Conservation (phyloP, 2,329 filamentous ascomycete species). For the Sporothrix mexicana region DNA sequence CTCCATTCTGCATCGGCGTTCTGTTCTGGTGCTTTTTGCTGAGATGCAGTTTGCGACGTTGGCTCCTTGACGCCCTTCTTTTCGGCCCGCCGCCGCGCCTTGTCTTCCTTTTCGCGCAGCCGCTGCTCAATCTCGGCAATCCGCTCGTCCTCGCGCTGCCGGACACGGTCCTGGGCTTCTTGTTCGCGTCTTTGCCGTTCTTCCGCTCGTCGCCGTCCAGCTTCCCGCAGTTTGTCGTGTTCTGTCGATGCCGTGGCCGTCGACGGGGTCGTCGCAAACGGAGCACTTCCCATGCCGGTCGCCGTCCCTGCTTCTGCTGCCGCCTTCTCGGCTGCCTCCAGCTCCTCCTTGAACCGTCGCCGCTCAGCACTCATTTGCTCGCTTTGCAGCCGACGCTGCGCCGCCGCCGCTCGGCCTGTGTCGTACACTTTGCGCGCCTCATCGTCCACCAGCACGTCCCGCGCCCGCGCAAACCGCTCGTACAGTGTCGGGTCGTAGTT, state of each 20-base stretch:
- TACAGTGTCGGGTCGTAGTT: constrained; percentile 80
- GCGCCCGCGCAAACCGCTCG: constrained; percentile 83
- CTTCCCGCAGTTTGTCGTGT: constrained; percentile 45
- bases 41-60: not conserved
- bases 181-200: constrained; percentile 50
- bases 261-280: constrained; percentile 20
- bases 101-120: constrained; percentile 51
- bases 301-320: constrained; percentile 42
- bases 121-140: constrained; percentile 53
- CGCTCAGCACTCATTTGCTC: constrained; percentile 75
- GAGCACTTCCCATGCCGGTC: constrained; percentile 49
- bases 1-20: constrained; percentile 34
- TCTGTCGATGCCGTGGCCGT: constrained; percentile 38
- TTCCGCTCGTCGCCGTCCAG: constrained; percentile 48
- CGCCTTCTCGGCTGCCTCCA: constrained; percentile 77
- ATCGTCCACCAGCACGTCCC: constrained; percentile 77
- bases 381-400: constrained; percentile 72
- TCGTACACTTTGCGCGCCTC: constrained; percentile 79
- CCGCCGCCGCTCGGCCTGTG: constrained; percentile 71
- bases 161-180: constrained; percentile 51
- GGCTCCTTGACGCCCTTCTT: constrained; percentile 44
- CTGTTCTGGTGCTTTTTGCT: not conserved
- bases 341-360: constrained; percentile 80
- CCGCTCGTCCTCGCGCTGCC: constrained; percentile 49
- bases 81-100: constrained; percentile 48